phyloP scores from a whole-genome alignment of 78 protist genomes.

The Speleostelium caveatum region DNA sequence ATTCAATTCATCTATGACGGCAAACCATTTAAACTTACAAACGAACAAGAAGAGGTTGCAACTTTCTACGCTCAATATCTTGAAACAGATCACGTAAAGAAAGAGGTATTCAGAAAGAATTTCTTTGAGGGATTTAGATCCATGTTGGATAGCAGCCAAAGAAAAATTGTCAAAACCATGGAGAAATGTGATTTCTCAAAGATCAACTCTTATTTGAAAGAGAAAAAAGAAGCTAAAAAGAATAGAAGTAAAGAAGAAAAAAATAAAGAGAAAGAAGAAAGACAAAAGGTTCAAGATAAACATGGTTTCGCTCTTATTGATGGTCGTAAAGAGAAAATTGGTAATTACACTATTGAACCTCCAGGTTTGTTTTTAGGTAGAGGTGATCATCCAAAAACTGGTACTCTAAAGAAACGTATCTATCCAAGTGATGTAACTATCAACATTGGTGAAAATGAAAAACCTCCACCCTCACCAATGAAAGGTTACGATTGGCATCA shows the following conservation, averaged over 20 bases:
- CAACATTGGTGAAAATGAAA: constrained; percentile 92
- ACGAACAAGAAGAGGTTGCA: constrained; percentile 93
- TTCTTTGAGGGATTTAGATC: constrained; percentile 85
- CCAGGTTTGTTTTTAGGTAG: constrained; percentile 99
- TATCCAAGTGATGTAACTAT: constrained; percentile 97
- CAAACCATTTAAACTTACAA: constrained; percentile 64
- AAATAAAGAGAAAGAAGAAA: constrained; percentile 65
- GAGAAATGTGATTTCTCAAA: constrained; percentile 90
- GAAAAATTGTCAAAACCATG: constrained; percentile 52
- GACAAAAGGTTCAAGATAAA: constrained; percentile 72
- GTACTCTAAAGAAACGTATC: constrained; percentile 94
- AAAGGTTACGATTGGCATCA: constrained; percentile 89
- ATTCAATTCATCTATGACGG: constrained; percentile 86
- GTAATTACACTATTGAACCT: constrained; percentile 97
- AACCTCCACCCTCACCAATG: constrained; percentile 93
- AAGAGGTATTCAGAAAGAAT: constrained; percentile 89
- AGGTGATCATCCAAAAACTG: constrained; percentile 99
- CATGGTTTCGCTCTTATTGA: constrained; percentile 93
- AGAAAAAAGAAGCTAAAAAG: constrained; percentile 75
- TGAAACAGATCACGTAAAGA: constrained; percentile 91
- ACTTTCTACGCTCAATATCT: constrained; percentile 92
- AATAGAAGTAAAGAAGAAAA: constrained; percentile 90
- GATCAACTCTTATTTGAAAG: constrained; percentile 79
- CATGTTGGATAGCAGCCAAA: constrained; percentile 29
- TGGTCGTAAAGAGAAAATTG: constrained; percentile 94